phyloP scores from a whole-genome alignment of 108 stramenopile species.

The Chaetoceros tenuissimus region DNA sequence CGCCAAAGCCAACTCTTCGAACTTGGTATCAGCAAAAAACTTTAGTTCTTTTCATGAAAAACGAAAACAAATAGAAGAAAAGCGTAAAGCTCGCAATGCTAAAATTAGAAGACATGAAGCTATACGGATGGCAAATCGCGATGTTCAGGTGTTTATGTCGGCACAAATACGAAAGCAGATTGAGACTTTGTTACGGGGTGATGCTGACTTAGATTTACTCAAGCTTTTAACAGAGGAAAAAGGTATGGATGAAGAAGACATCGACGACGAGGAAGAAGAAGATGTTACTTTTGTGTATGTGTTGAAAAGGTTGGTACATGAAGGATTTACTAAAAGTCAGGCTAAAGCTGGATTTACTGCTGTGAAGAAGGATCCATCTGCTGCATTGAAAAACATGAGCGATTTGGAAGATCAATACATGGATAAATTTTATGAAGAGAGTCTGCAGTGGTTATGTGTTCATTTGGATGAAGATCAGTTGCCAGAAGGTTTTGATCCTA shows the following conservation, averaged over 20 bases:
- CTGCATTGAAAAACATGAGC: neutral
- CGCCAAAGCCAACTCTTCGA: slow-evolving; percentile 27
- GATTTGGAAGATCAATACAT: slow-evolving; percentile 26
- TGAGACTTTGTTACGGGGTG: slow-evolving; percentile 47
- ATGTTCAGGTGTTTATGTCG: slow-evolving; percentile 66
- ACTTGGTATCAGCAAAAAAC: slow-evolving; percentile 16
- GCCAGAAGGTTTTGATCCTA: slow-evolving; percentile 81
- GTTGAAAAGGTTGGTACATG: slow-evolving; percentile 47
- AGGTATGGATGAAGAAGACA: slow-evolving; percentile 28
- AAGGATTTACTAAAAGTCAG: slow-evolving; percentile 65
- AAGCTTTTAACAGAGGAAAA: slow-evolving; percentile 5
- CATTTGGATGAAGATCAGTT: slow-evolving; percentile 72
- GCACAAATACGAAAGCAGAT: slow-evolving; percentile 53
- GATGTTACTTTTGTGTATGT: slow-evolving; percentile 48
- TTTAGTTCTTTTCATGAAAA: slow-evolving; percentile 36
- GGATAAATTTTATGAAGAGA: slow-evolving; percentile 63
- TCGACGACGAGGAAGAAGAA: slow-evolving; percentile 16
- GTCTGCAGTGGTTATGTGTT: slow-evolving; percentile 72
- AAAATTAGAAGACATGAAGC: slow-evolving; percentile 61
- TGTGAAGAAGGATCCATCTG: slow-evolving; percentile 14
- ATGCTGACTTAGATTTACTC: slow-evolving; percentile 8
- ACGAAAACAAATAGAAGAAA: slow-evolving; percentile 27
- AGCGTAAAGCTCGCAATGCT: slow-evolving; percentile 35
- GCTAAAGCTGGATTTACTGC: slow-evolving; percentile 24
- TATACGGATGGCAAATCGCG: slow-evolving; percentile 62